Conservation (phyloP, 495 filamentous ascomycete genomes). For the Tuber indicum region DNA sequence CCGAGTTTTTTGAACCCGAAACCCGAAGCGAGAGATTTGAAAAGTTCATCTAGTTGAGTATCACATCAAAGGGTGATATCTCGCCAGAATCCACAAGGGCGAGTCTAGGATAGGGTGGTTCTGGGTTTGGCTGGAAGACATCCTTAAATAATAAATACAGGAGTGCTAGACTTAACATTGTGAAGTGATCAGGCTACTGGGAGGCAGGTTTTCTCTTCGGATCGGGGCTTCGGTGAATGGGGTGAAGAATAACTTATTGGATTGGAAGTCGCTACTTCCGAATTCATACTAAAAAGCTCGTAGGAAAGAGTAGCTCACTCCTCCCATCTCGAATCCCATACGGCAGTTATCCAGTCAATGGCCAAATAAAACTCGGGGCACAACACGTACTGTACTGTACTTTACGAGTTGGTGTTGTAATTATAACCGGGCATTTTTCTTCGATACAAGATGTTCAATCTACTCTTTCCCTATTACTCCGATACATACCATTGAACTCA, state of each 20-base stretch:
- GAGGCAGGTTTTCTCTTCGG: background rate
- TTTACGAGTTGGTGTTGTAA: background rate
- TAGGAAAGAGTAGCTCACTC: background rate
- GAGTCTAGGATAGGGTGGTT: background rate
- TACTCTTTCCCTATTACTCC: background rate
- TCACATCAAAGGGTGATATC: background rate
- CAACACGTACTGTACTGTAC: background rate
- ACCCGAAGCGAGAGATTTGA: background rate
- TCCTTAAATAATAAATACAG: background rate
- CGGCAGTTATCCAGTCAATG: background rate
- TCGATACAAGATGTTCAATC: background rate
- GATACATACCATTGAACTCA: background rate
- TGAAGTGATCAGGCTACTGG: background rate
- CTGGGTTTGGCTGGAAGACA: background rate
- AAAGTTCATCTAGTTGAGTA: background rate
- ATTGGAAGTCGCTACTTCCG: background rate
- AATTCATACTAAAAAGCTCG: background rate
- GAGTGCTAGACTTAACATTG: background rate
- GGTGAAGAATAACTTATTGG: background rate
- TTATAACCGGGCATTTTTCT: background rate
- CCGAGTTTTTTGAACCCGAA: background rate
- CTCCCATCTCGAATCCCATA: background rate
- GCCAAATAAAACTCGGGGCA: background rate
- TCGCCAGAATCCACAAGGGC: background rate
- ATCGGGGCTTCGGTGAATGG: background rate